Base-by-base conservation (phyloP, 768 basidiomycete genomes). In the Pisolithus albus region DNA sequence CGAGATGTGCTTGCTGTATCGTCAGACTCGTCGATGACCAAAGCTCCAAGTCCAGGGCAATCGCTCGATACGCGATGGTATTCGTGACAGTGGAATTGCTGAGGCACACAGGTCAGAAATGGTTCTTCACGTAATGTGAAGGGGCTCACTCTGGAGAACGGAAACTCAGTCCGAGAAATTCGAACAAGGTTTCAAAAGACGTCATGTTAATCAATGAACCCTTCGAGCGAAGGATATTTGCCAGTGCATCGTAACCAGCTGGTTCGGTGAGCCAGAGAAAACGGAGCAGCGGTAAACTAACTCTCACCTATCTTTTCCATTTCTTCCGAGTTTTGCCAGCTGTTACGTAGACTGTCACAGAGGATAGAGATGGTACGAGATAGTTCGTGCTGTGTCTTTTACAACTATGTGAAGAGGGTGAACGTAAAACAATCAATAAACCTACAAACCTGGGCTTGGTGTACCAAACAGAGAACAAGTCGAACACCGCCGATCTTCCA, bases 241-340 rank as follows among this genome's bases (percentile, higher is more conserved):
- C 82, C 4, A 97, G 74, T 36, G 92, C 83, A 49, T 95, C 93
- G 59, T 94, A 97, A 9, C 92, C 93, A 49, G 84, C 91, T 92
- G 52, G 15, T 23, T 18, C 23, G 21, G n/a, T 55, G 8, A 61
- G 44, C 26, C 46, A 49, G 30, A 23, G 50, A 46, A n/a, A 23
- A n/a, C 5, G 47, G 18, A 36, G 37, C 2, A 42, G 39, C 36
- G 5, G 45, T 30, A 16, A n/a, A 15, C 39, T 40, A n/a, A 4
- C 11, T 74, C 86, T 60, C 59, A 92, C 92, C 82, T 49, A 92
- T 69, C 32, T 85, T 75, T 62, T 95, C 93, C 85, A 94, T 92
- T 58, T 96, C 94, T 62, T 94, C 93, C 34, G 89, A 93, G 60
- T 91, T 92, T 60, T 89, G 81, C 94, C 94, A 97, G 59, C 82